These are phyloP conservation scores for Tilletia setariae DNA, from an alignment of 1,284 basidiomycete genomes.

Conservation along the genomic window DNA sequence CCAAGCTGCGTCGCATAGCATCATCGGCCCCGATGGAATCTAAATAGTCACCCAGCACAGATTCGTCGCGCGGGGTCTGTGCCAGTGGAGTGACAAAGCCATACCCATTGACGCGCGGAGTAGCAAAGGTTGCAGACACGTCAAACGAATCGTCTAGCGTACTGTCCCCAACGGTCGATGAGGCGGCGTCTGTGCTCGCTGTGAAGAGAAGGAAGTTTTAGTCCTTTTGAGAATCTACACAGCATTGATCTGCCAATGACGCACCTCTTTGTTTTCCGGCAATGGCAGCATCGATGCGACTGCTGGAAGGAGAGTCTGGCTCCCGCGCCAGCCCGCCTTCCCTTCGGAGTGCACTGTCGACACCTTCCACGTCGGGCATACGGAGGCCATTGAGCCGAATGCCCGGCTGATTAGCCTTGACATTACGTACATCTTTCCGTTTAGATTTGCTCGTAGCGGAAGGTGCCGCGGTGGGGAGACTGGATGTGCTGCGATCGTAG, in stretches of 20 bases:
- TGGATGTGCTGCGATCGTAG: neutral
- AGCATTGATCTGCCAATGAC: neutral
- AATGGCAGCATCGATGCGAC: conserved; percentile 44
- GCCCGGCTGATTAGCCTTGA: conserved; percentile 9
- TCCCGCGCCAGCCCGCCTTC: conserved; percentile 21
- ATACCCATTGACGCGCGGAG: conserved; percentile 38
- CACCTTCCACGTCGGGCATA: conserved; percentile 8
- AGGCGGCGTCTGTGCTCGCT: neutral
- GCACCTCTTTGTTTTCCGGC: conserved; percentile 16
- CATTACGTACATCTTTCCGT: neutral
- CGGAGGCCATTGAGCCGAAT: neutral
- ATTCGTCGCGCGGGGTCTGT: conserved; percentile 5
- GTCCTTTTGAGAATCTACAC: neutral
- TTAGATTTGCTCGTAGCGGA: neutral
- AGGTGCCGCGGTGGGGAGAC: neutral
- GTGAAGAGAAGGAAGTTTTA: neutral
- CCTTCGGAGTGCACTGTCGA: neutral
- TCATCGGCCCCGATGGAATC: conserved; percentile 3
- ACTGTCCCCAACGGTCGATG: neutral
- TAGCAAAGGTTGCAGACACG: conserved; percentile 1
- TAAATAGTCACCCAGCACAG: conserved; percentile 7
- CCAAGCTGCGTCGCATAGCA: neutral
- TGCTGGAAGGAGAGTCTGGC: conserved; percentile 36
- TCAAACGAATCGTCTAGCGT: neutral
- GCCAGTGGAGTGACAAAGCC: conserved; percentile 37